These are phyloP conservation scores for Polysphondylium violaceum DNA, from an alignment of 78 protist genomes.

Conservation along the genomic window DNA sequence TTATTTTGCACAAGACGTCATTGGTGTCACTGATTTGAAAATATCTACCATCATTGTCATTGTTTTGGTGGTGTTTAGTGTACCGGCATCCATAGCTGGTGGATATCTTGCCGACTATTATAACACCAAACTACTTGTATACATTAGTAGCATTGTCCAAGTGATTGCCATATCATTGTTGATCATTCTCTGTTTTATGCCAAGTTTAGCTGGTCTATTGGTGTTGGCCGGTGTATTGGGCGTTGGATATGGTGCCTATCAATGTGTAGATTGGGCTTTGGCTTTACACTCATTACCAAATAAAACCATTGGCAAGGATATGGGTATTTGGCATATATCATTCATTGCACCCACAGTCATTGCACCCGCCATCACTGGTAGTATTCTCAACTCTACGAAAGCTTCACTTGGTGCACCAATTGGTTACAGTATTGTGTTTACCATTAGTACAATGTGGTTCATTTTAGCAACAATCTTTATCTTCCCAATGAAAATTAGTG, in stretches of 20 bases:
- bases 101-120: conserved; percentile 61
- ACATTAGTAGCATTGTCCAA: conserved; percentile 25
- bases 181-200: neutral
- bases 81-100: conserved; percentile 59
- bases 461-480: conserved; percentile 51
- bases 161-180: conserved; percentile 9
- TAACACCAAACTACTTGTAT: conserved; percentile 45
- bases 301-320: conserved; percentile 58
- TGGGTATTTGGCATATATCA: conserved; percentile 77
- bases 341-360: conserved; percentile 50
- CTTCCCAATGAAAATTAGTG: conserved; percentile 38
- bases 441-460: conserved; percentile 40
- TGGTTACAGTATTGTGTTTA: conserved; percentile 28
- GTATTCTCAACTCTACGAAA: conserved; percentile 1
- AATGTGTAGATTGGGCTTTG: conserved; percentile 79
- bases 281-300: conserved; percentile 50
- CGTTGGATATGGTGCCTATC: conserved; percentile 68
- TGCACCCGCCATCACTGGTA: conserved; percentile 49
- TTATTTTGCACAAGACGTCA: conserved; percentile 8
- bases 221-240: conserved; percentile 44
- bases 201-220: conserved; percentile 39
- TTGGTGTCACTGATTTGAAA: neutral
- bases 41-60: neutral
- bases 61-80: conserved; percentile 1
- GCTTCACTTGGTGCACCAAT: neutral